phyloP scores from a whole-genome alignment of 1,139 yeast species.

The Yamadazyma pseudoaaseri region DNA sequence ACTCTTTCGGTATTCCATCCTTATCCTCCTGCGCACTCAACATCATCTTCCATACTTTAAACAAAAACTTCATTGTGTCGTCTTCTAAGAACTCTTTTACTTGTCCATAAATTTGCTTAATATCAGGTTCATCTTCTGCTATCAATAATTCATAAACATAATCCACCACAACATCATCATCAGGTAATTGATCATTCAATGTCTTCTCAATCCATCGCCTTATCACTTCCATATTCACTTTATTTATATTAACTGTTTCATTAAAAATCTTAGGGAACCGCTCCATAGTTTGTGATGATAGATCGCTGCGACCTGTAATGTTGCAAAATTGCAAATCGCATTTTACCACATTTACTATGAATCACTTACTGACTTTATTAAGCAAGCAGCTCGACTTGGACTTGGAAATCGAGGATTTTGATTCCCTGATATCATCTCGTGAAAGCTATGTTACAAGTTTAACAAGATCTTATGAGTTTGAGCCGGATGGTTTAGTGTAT shows the following conservation, averaged over 20 bases:
- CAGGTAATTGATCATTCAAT: constrained; percentile 36
- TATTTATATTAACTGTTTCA: constrained; percentile 27
- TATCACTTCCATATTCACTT: constrained; percentile 33
- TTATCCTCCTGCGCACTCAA: constrained; percentile 38
- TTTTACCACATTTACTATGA: no score
- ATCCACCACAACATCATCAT: constrained; percentile 47
- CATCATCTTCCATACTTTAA: constrained; percentile 38
- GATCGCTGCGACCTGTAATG: not conserved
- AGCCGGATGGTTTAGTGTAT: not conserved
- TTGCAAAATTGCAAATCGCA: not conserved
- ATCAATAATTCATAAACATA: constrained; percentile 35
- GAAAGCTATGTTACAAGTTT: not conserved
- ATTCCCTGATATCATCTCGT: not conserved
- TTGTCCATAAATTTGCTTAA: constrained; percentile 34
- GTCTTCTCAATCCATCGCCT: constrained; percentile 33
- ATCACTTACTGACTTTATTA: no score
- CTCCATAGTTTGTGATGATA: not conserved
- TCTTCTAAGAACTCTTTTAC: constrained; percentile 40
- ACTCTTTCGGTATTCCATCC: constrained; percentile 35
- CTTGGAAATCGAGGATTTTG: not conserved
- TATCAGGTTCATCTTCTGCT: constrained; percentile 27
- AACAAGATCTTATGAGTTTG: not conserved
- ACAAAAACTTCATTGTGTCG: constrained; percentile 32
- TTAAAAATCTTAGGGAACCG: constrained; percentile 28
- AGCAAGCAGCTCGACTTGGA: not conserved